Evolutionary conservation across 805 yeast genomes (phyloP), one percentile per base, ranked within the genome.

Genomic region (Yarrowia keelungensis): DNA sequence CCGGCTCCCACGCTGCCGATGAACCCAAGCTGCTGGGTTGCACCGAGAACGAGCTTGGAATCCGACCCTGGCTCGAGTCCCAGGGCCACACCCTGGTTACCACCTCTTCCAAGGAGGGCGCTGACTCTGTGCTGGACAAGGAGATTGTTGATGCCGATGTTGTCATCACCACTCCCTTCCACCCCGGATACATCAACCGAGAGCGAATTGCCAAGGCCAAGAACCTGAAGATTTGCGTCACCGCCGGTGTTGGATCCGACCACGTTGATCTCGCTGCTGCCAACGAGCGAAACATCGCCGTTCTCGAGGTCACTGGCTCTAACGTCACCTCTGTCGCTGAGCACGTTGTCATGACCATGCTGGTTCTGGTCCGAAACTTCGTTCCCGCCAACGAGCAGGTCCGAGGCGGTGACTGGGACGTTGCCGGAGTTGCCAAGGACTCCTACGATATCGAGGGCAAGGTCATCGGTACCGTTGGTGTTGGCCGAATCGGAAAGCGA

Each of bases 101-200:
- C 53, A 90, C 95, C 59, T 76, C 86, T 54, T 87, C 85, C 77
- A 90, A 90, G 77, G 96, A 89, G 69, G 89, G 89, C 59, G 82
- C 81, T 49, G 72, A 78, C 72, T 83, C 89, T 2, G 82, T 76
- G 45, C 84, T 90, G 59, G 95, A 90, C 77, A 81, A 83, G 74
- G 82, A 89, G 71, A 83, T 90, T 75, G 84, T 82, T 59, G 92
- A 87, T 70, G 90, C 93, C 5, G 95, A 90, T 73, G 82, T 90
- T 65, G 84, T 90, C 74, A 89, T 90, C 78, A 86, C 93, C 49
- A 89, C 94, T 12, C 95, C 96, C 3, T 90, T 90, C 84, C 91
- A 85, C 79, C 95, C 96, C 5, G 94, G 88, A 45, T 90, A 90
- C 78, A 82, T 90, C 76, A 85, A 88, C 68, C 81, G 82, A 70